A percentile compares a stretch with the other conserved stretches of the same genome.
Conservation (phyloP, 352 stramenopile genomes). For the Globisporangium irregulare region DNA sequence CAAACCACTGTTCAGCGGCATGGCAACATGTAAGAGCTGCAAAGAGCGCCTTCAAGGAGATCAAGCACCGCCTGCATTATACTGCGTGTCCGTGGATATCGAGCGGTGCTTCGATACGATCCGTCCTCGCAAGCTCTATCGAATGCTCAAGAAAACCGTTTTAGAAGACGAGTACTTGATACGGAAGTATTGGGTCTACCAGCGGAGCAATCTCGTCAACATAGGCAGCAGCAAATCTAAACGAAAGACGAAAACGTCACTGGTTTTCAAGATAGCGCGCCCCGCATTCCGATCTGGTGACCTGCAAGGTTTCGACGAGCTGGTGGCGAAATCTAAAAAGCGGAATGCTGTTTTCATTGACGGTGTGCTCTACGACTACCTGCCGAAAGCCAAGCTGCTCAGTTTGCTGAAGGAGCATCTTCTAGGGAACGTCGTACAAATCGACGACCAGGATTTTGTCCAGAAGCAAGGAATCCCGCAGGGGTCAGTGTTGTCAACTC, state of each 20-base stretch:
- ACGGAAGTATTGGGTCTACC: constrained; percentile 70
- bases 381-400: constrained; percentile 46
- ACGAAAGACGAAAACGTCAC: neutral
- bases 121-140: constrained; percentile 54
- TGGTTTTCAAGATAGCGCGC: constrained; percentile 65
- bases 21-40: constrained; percentile 33
- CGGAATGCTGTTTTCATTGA: constrained; percentile 63
- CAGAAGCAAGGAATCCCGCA: constrained; percentile 74
- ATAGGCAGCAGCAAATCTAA: constrained; percentile 7
- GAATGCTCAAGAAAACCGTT: constrained; percentile 60
- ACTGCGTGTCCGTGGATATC: constrained; percentile 72
- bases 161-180: constrained; percentile 74
- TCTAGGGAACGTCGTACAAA: constrained; percentile 47
- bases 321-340: constrained; percentile 37
- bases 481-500: constrained; percentile 79
- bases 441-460: constrained; percentile 46
- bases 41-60: constrained; percentile 10
- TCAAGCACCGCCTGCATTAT: constrained; percentile 23
- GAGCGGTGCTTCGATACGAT: constrained; percentile 84
- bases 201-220: constrained; percentile 28
- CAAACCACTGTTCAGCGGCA: constrained; percentile 37
- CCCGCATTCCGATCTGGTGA: constrained; percentile 53
- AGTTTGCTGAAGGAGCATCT: constrained; percentile 66
- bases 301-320: constrained; percentile 47
- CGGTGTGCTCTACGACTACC: constrained; percentile 76